Base-by-base conservation (phyloP, 768 basidiomycete genomes). In the Rhodocollybia butyracea region DNA sequence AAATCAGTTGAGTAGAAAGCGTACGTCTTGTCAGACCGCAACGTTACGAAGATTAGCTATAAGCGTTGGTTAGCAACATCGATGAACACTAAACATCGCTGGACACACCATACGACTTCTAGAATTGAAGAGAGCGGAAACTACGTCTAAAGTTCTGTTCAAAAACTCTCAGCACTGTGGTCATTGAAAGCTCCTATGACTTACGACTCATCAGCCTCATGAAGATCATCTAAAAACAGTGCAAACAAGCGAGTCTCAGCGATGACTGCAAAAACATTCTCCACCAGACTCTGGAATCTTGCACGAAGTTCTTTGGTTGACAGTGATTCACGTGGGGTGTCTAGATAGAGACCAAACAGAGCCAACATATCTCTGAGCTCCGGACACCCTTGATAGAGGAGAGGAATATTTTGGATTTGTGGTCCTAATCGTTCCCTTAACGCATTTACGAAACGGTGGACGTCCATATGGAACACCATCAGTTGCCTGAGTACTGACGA, bases 401-500 rank as follows among this genome's bases (percentile, higher is more conserved):
- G 75, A 2, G 86, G 84, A 0, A 85, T 74, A 58, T 88, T 88
- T 57, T 80, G 80, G 10, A 89, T 68, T 60, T 88, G 87, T 17
- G 87, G 86, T 2, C 88, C 88, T 15, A 89, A 72, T 17, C 80
- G 77, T 56, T 80, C 77, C 58, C 78, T 80, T 31, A 89, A 69
- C 2, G 79, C 73, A 38, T 70, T 70, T 15, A 88, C 84, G 63
- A 89, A 89, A 12, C 81, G 80, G 61, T 85, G 79, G 2, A 88
- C 72, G 59, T 89, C 87, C 15, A 82, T 84, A 58, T 83, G 82
- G 59, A 86, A 89, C 36, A 85, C 84, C 80, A 86, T 88, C 34
- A 90, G 71, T 63, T 90, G 88, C 7, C 87, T 77, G 27, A 90
- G 74, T 40, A 88, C 84, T 12, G 86, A 82, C 3, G 87, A 88